Evolutionary conservation across 192 early-diverging fungal genomes (phyloP).

Genomic region (Coemansia sp.): DNA sequence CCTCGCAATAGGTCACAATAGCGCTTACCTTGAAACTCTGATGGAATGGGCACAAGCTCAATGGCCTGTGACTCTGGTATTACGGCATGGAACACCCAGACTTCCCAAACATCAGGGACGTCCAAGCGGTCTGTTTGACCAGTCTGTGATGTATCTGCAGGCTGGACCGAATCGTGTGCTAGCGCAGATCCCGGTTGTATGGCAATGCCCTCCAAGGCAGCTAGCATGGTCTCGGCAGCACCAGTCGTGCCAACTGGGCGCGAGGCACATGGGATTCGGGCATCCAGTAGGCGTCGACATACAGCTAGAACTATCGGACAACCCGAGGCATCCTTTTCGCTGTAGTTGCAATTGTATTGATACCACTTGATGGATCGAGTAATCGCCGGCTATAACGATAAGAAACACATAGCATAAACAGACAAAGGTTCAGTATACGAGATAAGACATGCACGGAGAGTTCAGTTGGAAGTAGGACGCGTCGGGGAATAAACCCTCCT

Average conservation of each 20-base stretch:
- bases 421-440: neutral
- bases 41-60: constrained; percentile 23
- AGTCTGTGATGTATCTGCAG: neutral
- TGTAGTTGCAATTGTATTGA: constrained; percentile 35
- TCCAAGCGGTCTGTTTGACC: neutral
- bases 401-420: constrained; percentile 2
- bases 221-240: constrained; percentile 5
- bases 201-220: neutral
- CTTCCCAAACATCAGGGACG: constrained; percentile 31
- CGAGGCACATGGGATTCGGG: constrained; percentile 48
- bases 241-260: constrained; percentile 22
- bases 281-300: constrained; percentile 43
- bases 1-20: neutral
- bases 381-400: constrained; percentile 25
- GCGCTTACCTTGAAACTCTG: constrained; percentile 33
- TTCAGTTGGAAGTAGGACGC: neutral
- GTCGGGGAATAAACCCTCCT: constrained; percentile 4
- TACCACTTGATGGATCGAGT: constrained; percentile 46
- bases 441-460: neutral
- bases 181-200: neutral
- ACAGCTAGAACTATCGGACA: constrained; percentile 25
- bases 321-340: neutral
- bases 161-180: neutral
- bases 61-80: constrained; percentile 11
- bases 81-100: constrained; percentile 45